Percentiles rank a stretch among this genome's conserved stretches.
phyloP scores from a whole-genome alignment of 2,329 filamentous ascomycete species.

The Monosporascus sp. region DNA sequence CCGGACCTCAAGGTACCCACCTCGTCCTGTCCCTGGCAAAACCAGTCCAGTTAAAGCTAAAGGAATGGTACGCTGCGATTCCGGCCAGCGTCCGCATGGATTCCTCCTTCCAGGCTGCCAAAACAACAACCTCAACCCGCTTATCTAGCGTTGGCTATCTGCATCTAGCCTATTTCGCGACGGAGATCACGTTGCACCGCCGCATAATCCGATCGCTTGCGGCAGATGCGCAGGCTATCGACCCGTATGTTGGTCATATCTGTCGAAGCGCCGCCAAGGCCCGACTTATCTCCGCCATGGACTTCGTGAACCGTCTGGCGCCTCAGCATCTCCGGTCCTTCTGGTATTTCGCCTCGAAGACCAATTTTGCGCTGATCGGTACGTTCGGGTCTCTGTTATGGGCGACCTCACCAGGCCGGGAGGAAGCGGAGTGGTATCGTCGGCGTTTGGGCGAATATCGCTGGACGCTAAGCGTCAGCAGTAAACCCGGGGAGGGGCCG shows the following conservation, averaged over 20 bases:
- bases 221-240: constrained; percentile 42
- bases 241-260: constrained; percentile 83
- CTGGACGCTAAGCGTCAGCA: constrained; percentile 87
- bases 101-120: constrained; percentile 40
- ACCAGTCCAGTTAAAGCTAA: constrained; percentile 75
- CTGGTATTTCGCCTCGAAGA: constrained; percentile 85
- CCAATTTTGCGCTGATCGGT: constrained; percentile 90
- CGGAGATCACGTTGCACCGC: constrained; percentile 87
- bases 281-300: constrained; percentile 90
- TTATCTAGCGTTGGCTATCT: constrained; percentile 68
- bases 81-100: constrained; percentile 63
- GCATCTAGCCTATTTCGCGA: constrained; percentile 88
- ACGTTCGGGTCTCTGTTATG: constrained; percentile 88
- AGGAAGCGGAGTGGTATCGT: constrained; percentile 91
- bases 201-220: constrained; percentile 81
- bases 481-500: constrained; percentile 59
- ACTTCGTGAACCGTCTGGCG: constrained; percentile 90
- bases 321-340: constrained; percentile 83
- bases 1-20: constrained; percentile 65
- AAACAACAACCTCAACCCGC: constrained; percentile 34
- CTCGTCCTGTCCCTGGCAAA: constrained; percentile 71
- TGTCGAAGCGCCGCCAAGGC: constrained; percentile 93
- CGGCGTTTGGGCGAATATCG: constrained; percentile 81
- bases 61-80: constrained; percentile 75
- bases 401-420: constrained; percentile 79